These are phyloP conservation scores for Rhexocercosporidium sp. DNA, from an alignment of 2,329 filamentous ascomycete species.

Conservation along the genomic window DNA sequence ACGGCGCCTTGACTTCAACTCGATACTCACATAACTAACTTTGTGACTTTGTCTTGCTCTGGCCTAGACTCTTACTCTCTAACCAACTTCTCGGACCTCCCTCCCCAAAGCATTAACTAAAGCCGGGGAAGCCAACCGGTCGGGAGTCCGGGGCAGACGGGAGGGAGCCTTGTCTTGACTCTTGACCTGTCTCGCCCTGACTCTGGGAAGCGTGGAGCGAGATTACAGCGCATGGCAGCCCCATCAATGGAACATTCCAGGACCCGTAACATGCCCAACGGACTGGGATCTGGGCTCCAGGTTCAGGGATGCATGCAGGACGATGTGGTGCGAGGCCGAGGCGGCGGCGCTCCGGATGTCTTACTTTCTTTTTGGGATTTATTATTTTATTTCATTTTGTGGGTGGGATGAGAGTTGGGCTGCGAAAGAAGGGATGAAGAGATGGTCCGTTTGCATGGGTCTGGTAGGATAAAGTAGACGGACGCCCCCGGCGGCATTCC, in stretches of 20 bases:
- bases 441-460: constrained; percentile 10
- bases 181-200: background rate
- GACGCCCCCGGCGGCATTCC: background rate
- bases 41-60: constrained; percentile 11
- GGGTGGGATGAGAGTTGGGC: constrained; percentile 2
- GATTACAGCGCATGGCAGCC: constrained; percentile 7
- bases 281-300: background rate
- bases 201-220: constrained; percentile 3
- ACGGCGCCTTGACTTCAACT: constrained; percentile 2
- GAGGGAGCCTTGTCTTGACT: no score
- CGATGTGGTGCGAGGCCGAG: constrained; percentile 2
- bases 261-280: constrained; percentile 6
- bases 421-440: constrained; percentile 9
- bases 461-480: constrained; percentile 1
- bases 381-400: constrained; percentile 13
- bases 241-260: background rate
- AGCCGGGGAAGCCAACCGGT: constrained; percentile 10
- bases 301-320: constrained; percentile 3
- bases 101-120: constrained; percentile 7
- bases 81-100: constrained; percentile 3
- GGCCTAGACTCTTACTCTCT: constrained; percentile 6
- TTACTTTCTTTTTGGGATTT: constrained; percentile 1
- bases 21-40: constrained; percentile 13
- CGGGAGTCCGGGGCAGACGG: constrained; percentile 12
- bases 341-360: constrained; percentile 14